Conservation (phyloP, 495 filamentous ascomycete species). For the Neurospora sp. region DNA sequence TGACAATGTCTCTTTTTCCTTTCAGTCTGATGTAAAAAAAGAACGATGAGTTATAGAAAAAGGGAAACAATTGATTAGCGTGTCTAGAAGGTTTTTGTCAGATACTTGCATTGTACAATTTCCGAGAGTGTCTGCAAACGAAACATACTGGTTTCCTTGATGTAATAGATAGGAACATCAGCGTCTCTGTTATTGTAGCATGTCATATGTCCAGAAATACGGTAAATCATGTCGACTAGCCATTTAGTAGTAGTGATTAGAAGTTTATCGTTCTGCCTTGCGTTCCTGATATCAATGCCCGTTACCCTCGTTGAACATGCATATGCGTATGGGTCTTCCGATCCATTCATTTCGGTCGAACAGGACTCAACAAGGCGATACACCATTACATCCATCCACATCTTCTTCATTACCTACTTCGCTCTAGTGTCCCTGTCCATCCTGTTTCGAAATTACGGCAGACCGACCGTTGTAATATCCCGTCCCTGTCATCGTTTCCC, state of each 20-base stretch:
- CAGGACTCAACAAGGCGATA: background rate
- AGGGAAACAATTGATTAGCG: background rate
- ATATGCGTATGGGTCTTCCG: background rate
- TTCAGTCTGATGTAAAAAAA: background rate
- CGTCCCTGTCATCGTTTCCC: background rate
- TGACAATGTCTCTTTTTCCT: background rate
- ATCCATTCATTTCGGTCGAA: background rate
- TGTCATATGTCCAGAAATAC: background rate
- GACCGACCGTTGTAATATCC: background rate
- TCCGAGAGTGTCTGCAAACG: background rate
- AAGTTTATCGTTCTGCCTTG: background rate
- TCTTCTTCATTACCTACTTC: background rate
- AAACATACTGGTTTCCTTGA: background rate
- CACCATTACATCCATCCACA: background rate
- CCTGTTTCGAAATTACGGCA: background rate
- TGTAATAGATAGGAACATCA: background rate
- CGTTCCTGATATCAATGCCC: background rate
- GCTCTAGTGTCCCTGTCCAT: background rate
- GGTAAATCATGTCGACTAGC: background rate
- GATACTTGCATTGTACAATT: background rate
- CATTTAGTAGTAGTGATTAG: background rate
- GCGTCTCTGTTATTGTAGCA: background rate
- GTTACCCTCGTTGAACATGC: background rate
- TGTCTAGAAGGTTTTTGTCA: background rate
- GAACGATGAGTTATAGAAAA: background rate